Evolutionary conservation across 208 protist species (phyloP).

Genomic region (Histomonas meleagridis): DNA sequence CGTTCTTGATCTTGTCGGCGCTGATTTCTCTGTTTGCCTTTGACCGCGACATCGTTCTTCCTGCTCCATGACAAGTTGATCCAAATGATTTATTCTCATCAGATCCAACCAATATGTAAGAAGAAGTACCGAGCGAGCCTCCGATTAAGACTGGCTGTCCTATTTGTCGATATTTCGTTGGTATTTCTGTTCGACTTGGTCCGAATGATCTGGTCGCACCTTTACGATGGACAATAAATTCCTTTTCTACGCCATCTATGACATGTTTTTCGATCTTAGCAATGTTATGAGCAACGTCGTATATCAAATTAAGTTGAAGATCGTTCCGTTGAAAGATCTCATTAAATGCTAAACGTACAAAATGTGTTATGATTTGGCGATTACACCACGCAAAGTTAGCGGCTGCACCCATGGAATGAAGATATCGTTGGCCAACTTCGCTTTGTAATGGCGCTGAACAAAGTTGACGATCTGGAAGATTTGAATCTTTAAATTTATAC

Average conservation of each 20-base stretch:
- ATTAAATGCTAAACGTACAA: conserved; percentile 55
- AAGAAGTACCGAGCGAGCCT: conserved; percentile 70
- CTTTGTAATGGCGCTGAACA: conserved; percentile 63
- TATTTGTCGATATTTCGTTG: conserved; percentile 61
- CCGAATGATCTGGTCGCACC: conserved; percentile 70
- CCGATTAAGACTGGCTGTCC: conserved; percentile 73
- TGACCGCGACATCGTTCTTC: conserved; percentile 53
- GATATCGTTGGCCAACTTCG: conserved; percentile 60
- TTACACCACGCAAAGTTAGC: conserved; percentile 73
- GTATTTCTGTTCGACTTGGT: conserved; percentile 65
- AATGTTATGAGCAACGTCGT: conserved; percentile 76
- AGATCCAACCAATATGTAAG: conserved; percentile 67
- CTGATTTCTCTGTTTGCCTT: conserved; percentile 46
- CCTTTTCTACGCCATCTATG: conserved; percentile 55
- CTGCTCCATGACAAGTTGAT: conserved; percentile 70
- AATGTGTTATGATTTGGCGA: conserved; percentile 62
- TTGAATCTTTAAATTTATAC: conserved; percentile 40
- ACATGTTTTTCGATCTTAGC: conserved; percentile 61
- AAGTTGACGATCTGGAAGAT: conserved; percentile 66
- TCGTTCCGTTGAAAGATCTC: conserved; percentile 56
- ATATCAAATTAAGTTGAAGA: conserved; percentile 60
- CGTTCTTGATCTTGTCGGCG: conserved; percentile 52
- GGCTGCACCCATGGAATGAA: conserved; percentile 61
- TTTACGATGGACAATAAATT: conserved; percentile 69
- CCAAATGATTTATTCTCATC: conserved; percentile 60